Evolutionary conservation across 163 green algal genomes (phyloP), one percentile per base, ranked within the genome.

Genomic region (Trebouxia gelatinosa): DNA sequence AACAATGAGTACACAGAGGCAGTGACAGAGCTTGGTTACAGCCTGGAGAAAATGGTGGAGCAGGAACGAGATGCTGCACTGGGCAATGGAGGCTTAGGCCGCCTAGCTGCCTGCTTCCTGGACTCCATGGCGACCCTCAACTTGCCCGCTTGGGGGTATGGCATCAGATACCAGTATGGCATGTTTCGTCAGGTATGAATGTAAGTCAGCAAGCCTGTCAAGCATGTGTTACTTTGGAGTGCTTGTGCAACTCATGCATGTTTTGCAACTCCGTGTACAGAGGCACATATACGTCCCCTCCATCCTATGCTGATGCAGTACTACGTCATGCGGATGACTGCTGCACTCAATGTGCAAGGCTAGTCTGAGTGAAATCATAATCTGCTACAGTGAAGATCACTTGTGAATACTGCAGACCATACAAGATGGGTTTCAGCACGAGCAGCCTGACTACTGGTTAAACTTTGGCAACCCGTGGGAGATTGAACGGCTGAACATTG

Each of bases 381-480:
- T n/a, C n/a, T n/a, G n/a, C n/a, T n/a, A n/a, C n/a, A n/a, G n/a
- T n/a, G n/a, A n/a, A n/a, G n/a, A n/a, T n/a, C n/a, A n/a, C n/a
- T n/a, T n/a, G n/a, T n/a, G n/a, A n/a, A n/a, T 28, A 23, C 9
- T 78, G 46, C 92, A 98, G 90, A 92, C 84, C 39, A 89, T 99
- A 37, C 70, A 93, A 32, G 93, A 99, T 77, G 96, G 96, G 38
- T 98, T 98, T 87, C 96, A 99, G 90, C 95, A 98, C 81, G 96
- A 99, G 90, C 90, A 98, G 89, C 96, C 96, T 40, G 96, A 99
- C 88, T 98, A 98, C 89, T 99, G 96, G 95, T 91, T 99, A 7
- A 99, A 93, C 39, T 98, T 98, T 86, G 95, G 96, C 68, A 98
- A 99, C 86, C 96, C 96, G n/a, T 99, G 96, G 96, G 96, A 99